Evolutionary conservation across 1,139 yeast species (phyloP), one percentile per base, ranked within the genome.

Genomic region (Saccharomyces hybrid): DNA sequence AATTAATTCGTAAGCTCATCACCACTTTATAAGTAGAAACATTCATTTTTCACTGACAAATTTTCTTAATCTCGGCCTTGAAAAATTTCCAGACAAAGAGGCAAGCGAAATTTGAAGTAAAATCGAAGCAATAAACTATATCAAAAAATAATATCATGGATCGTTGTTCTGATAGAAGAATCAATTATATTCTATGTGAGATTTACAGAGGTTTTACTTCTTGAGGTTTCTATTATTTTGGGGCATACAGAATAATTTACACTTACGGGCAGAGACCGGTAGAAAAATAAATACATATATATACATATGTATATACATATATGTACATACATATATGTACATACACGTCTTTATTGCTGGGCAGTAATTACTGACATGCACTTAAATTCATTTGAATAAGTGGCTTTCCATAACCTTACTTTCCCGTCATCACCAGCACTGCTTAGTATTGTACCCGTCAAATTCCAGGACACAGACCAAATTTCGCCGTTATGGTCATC

Each of bases 391-490:
- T 87, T 86, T 58, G 86, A 79, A 69, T 87, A 89, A 48, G 88
- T 83, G 46, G 96, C 80, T 71, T 93, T 93, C 97, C 98, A 93
- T 61, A 93, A 77, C 62, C 97, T 77, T 16, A 93, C 84, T 61
- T 86, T 84, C 5, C 97, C 98, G 67, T 93, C 99, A 67, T 91
- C 97, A 13, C 99, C 99, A 2, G 97, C 90, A 50, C 95, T 86
- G 58, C 96, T 87, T 59, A 93, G 75, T n/a, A 93, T 85, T 0
- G 99, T 89, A 3, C 97, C 99, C 0, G 98, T 89, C 52, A 86
- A 72, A 67, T 93, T 93, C 98, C 98, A 93, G 42, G 88, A 81
- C 5, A 93, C 98, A 51, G 91, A 79, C 99, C 99, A 93, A 1
- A 93, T 97, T 71, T 93, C 98, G 59, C 86, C 86, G 58, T 82